Percentiles rank a stretch among this genome's conserved stretches.
These are phyloP conservation scores for Secale cereale DNA, from an alignment of 176 grass and related monocot genomes.

Conservation along the genomic window DNA sequence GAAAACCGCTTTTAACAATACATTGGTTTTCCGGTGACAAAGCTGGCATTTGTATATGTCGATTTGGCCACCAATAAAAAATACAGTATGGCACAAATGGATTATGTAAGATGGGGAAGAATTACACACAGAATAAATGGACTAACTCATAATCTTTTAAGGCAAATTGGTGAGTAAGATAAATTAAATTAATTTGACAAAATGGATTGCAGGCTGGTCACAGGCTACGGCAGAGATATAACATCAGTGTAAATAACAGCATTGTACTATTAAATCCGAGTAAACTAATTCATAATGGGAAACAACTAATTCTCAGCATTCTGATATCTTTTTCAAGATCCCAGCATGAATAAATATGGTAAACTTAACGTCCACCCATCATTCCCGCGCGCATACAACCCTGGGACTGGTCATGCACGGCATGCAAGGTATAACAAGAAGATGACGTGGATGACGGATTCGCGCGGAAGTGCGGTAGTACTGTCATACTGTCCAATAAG, in stretches of 20 bases:
- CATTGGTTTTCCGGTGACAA: not conserved
- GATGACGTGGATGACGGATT: no score
- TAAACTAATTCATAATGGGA: not conserved
- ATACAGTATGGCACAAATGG: not conserved
- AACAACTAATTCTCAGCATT: not conserved
- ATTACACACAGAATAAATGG: not conserved
- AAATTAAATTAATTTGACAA: not conserved
- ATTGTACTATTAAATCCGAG: not conserved
- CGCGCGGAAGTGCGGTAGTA: no score
- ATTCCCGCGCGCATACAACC: no score
- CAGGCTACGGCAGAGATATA: not conserved
- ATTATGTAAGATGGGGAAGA: not conserved
- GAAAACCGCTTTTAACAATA: not conserved
- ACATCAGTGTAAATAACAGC: not conserved
- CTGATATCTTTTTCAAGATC: conserved; percentile 1
- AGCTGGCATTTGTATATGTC: not conserved
- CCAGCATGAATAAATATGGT: not conserved
- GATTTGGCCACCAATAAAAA: not conserved
- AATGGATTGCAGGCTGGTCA: not conserved
- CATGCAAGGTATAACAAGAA: no score
- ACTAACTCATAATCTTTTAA: not conserved
- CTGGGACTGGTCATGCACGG: no score
- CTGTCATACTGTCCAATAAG: not conserved
- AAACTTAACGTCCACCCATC: no score
- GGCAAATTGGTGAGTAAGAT: not conserved